Evolutionary conservation across 2,329 filamentous ascomycete genomes (phyloP).

Genomic region (Escovopsis sp.): DNA sequence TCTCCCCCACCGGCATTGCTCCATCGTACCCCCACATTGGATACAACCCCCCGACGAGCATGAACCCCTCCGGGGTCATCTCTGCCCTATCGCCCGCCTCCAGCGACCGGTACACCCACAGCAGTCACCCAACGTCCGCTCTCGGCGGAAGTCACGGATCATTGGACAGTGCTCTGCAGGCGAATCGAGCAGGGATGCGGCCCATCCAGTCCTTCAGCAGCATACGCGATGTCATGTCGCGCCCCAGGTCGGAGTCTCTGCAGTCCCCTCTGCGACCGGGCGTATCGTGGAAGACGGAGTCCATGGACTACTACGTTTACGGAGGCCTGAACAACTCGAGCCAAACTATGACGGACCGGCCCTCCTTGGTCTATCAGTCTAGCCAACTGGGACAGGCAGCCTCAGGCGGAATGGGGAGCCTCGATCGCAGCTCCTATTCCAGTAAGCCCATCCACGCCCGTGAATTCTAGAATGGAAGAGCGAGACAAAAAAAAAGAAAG

Average conservation of each 20-base stretch:
- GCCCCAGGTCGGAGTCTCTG: slow-evolving; percentile 41
- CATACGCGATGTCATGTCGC: slow-evolving; percentile 37
- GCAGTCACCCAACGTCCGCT: slow-evolving; percentile 31
- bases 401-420: slow-evolving; percentile 27
- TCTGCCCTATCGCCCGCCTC: slow-evolving; percentile 43
- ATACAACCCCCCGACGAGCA: slow-evolving; percentile 39
- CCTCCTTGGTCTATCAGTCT: slow-evolving; percentile 35
- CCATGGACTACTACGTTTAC: slow-evolving; percentile 42
- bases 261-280: slow-evolving; percentile 44
- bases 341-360: slow-evolving; percentile 31
- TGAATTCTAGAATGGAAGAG: background rate
- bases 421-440: slow-evolving; percentile 38
- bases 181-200: slow-evolving; percentile 31
- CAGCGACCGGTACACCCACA: slow-evolving; percentile 39
- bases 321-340: slow-evolving; percentile 30
- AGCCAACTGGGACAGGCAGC: slow-evolving; percentile 24
- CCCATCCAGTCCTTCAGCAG: slow-evolving; percentile 44
- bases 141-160: slow-evolving; percentile 30
- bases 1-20: slow-evolving; percentile 52
- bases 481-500: background rate
- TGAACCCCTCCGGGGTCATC: slow-evolving; percentile 38
- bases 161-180: slow-evolving; percentile 30
- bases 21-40: slow-evolving; percentile 53
- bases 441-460: slow-evolving; percentile 23
- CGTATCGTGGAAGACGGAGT: slow-evolving; percentile 49